Base-by-base conservation (phyloP, 1,139 yeast species). In the Geotrichum fermentans region DNA sequence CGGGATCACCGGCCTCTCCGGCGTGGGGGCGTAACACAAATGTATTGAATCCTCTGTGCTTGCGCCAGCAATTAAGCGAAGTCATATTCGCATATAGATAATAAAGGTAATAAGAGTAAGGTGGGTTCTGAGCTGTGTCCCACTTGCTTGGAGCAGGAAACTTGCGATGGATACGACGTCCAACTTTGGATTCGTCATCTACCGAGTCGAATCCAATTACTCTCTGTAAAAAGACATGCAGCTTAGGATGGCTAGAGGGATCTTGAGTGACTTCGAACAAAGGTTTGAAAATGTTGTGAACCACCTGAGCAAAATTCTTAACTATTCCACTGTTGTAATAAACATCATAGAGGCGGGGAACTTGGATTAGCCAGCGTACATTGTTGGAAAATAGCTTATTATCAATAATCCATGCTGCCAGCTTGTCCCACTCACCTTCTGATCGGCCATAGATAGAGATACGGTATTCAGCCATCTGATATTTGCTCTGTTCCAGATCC, bases 1-100 rank as follows among this genome's bases (percentile, higher is more conserved):
- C 97, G 1, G 98, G 97, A 61, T 94, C 97, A 49, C 99, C 99
- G 4, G 98, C 99, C 68, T 94, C 99, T 56, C 99, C 99, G 60
- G 96, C 87, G 66, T 94, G 99, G 1, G 99, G 99, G 61, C 98
- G 79, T 59, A 94, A 73, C 17, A 88, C 95, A 68, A 94, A 83
- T 0, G 97, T 90, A 64, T 87, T 90, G 68, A 78, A 85, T 0
- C 86, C 83, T 49, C 89, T 74, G 54, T 72, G 74, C 38, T 74
- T 70, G 68, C 99, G 79, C 78, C 92, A 82, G 56, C 82, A 80
- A 65, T 94, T 94, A 66, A 94, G 75, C 3, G 95, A 78, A 1
- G 95, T 80, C 68, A 92, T 69, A 66, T 90, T 90, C 38, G 97
- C 83, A 64, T 79, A 92, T 55, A 92, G 66, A 67, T 90, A 90